Percentiles rank a stretch among this genome's conserved stretches.
Evolutionary conservation across 108 stramenopile genomes (phyloP).

Genomic region (Discostella stelligeroides): DNA sequence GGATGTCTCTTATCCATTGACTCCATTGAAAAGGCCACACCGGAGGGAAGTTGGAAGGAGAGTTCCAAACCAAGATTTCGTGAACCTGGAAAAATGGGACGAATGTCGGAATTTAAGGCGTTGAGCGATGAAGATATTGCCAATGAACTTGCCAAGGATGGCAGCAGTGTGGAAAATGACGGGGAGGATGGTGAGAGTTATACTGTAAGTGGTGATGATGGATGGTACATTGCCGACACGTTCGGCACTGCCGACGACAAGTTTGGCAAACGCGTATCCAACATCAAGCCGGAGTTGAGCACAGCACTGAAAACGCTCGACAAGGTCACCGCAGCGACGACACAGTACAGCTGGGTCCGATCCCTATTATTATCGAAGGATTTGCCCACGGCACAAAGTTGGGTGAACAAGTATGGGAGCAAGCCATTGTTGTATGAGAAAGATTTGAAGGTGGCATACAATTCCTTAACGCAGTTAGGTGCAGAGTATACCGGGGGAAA

Average conservation of each 20-base stretch:
- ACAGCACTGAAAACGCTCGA: constrained; percentile 71
- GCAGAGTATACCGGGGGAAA: constrained; percentile 88
- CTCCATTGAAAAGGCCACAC: constrained; percentile 67
- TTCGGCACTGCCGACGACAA: constrained; percentile 80
- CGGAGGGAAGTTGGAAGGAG: constrained; percentile 75
- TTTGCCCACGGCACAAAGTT: constrained; percentile 64
- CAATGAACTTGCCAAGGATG: constrained; percentile 60
- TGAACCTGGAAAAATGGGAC: constrained; percentile 84
- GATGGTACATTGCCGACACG: constrained; percentile 87
- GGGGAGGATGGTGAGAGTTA: constrained; percentile 63
- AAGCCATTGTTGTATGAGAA: constrained; percentile 75
- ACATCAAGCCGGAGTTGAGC: constrained; percentile 57
- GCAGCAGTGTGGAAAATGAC: constrained; percentile 63
- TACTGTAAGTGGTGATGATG: constrained; percentile 67
- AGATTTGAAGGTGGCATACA: constrained; percentile 78
- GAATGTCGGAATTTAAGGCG: constrained; percentile 82
- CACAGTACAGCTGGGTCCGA: constrained; percentile 48
- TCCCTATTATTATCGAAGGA: constrained; percentile 49
- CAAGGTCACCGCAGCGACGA: constrained; percentile 21
- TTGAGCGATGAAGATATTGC: constrained; percentile 83
- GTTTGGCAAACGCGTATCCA: constrained; percentile 68
- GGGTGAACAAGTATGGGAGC: constrained; percentile 80
- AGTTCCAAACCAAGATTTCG: constrained; percentile 77
- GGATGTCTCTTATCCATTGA: constrained; percentile 74
- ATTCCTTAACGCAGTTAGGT: constrained; percentile 83